These are phyloP conservation scores for Solanum sitiens DNA, from an alignment of 257 asterid genomes.

Conservation along the genomic window DNA sequence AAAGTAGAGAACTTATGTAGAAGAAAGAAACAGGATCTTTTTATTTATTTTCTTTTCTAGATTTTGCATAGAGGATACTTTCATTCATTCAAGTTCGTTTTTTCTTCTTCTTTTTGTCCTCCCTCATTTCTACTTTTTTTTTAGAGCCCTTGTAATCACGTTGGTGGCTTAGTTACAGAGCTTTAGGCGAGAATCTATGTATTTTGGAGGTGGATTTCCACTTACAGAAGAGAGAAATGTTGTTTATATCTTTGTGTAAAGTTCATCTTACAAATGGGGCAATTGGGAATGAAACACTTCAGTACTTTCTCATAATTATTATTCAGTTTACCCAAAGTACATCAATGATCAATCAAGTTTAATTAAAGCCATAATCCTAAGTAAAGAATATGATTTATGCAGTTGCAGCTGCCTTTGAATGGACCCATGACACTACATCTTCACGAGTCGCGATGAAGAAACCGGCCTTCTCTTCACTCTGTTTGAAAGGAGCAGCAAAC, in stretches of 20 bases:
- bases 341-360: neutral
- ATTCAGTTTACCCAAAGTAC: neutral
- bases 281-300: neutral
- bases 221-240: constrained; percentile 4
- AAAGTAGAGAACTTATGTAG: constrained; percentile 53
- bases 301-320: neutral
- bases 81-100: constrained; percentile 42
- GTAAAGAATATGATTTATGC: neutral
- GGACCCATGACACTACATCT: constrained; percentile 64
- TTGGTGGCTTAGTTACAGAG: constrained; percentile 22
- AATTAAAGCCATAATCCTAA: neutral
- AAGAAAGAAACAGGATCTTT: constrained; percentile 20
- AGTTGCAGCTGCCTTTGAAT: constrained; percentile 26
- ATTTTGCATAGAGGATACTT: constrained; percentile 34
- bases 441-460: constrained; percentile 66
- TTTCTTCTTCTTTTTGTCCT: constrained; percentile 1
- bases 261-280: neutral
- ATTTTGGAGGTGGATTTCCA: constrained; percentile 43
- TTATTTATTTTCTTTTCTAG: constrained; percentile 1
- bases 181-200: constrained; percentile 34
- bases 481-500: constrained; percentile 65
- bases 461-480: constrained; percentile 68
- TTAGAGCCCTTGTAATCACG: constrained; percentile 1
- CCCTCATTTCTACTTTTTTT: neutral
- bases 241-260: neutral